These are phyloP conservation scores for Cyamopsis tetragonoloba DNA, from an alignment of 306 rosid species.

Conservation along the genomic window DNA sequence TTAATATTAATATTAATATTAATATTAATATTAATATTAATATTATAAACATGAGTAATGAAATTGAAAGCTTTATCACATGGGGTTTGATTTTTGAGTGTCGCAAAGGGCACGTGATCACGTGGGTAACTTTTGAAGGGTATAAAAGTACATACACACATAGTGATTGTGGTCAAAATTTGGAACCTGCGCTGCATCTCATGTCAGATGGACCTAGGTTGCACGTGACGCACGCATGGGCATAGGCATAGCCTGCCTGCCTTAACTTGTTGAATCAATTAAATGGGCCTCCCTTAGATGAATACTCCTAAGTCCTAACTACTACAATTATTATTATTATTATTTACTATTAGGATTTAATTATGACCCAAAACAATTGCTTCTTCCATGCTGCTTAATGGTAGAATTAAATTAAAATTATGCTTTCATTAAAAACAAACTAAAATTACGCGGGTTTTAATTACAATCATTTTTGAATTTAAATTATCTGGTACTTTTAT, in stretches of 20 bases:
- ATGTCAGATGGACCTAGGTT: background rate
- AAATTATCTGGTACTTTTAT: too few species aligned
- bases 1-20: too few species aligned
- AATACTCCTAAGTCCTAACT: too few species aligned
- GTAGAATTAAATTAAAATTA: too few species aligned
- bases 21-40: too few species aligned
- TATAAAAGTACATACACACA: background rate
- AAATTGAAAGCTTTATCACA: slow-evolving; percentile 1
- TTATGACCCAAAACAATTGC: background rate
- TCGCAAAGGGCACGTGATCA: slow-evolving; percentile 39
- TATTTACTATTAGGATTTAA: background rate
- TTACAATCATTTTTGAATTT: too few species aligned
- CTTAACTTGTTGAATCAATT: background rate
- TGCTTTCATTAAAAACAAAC: too few species aligned
- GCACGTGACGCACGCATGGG: slow-evolving; percentile 11
- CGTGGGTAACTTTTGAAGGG: slow-evolving; percentile 23
- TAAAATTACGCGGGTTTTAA: too few species aligned
- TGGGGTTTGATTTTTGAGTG: slow-evolving; percentile 25
- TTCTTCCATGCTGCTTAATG: too few species aligned
- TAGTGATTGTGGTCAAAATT: slow-evolving; percentile 17
- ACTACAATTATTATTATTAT: too few species aligned
- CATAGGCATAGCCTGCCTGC: background rate
- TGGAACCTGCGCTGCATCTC: background rate
- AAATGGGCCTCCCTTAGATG: background rate
- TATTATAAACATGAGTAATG: too few species aligned